Conservation (phyloP, 176 grass and related monocot genomes). For the Stipa capillata region DNA sequence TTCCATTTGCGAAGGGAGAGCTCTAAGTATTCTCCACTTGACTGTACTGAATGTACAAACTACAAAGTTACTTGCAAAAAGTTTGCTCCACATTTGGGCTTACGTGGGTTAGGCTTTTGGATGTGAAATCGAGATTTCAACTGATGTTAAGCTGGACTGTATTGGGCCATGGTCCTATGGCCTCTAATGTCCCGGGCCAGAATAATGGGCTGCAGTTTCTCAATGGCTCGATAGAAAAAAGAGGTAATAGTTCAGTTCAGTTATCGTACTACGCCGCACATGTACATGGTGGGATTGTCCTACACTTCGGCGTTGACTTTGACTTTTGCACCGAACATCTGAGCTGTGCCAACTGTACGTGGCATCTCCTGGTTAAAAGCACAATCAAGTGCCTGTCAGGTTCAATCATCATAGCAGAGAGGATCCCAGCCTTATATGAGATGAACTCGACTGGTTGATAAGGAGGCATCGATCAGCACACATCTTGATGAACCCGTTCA, state of each 20-base stretch:
- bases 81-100: not conserved
- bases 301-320: not conserved
- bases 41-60: not conserved
- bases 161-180: too few relatives aligned
- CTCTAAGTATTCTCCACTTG: not conserved
- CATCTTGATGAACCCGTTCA: not conserved
- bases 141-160: not conserved
- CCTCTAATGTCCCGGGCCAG: not conserved
- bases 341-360: not conserved
- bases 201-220: not conserved
- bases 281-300: not conserved
- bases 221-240: not conserved
- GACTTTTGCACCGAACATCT: not conserved
- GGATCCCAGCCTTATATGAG: conserved; percentile 10
- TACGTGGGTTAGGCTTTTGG: not conserved
- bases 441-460: not conserved
- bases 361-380: not conserved
- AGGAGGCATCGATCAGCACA: not conserved
- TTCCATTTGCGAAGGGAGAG: not conserved
- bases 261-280: not conserved
- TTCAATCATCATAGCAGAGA: not conserved
- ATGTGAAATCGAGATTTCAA: not conserved
- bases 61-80: not conserved
- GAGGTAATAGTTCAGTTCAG: too few relatives aligned
- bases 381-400: not conserved